Evolutionary conservation across 2,329 filamentous ascomycete species (phyloP).

Genomic region (Zarea fungicola): DNA sequence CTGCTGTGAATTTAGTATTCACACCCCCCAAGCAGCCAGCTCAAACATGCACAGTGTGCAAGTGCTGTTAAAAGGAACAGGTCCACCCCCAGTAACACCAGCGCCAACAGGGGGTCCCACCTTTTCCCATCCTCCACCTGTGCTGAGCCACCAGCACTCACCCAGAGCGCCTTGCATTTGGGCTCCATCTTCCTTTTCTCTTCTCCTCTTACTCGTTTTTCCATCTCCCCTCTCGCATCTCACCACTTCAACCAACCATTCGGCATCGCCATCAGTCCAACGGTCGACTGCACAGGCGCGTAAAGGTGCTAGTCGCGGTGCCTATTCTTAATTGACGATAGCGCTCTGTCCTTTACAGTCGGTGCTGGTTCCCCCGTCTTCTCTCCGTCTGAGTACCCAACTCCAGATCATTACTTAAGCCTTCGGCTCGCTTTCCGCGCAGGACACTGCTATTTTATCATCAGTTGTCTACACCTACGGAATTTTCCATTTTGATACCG

Average conservation of each 20-base stretch:
- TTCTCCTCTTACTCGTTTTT: constrained; percentile 10
- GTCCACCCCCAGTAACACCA: not conserved
- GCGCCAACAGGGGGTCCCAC: constrained; percentile 11
- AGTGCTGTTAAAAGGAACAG: too few relatives aligned
- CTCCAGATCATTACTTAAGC: too few relatives aligned
- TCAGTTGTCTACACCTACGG: not conserved
- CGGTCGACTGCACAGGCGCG: constrained; percentile 7
- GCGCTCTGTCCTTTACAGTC: constrained; percentile 4
- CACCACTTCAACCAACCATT: constrained; percentile 7
- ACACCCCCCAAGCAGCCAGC: too few relatives aligned
- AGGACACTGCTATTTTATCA: not conserved
- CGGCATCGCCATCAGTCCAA: not conserved
- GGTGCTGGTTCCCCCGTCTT: too few relatives aligned
- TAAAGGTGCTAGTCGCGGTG: not conserved
- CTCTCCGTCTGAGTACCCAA: not conserved
- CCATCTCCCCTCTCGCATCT: constrained; percentile 4
- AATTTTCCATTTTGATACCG: constrained; percentile 3
- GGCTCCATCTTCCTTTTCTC: constrained; percentile 10
- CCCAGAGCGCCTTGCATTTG: constrained; percentile 7
- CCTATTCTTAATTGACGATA: constrained; percentile 1
- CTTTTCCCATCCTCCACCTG: constrained; percentile 9
- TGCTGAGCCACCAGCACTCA: not conserved
- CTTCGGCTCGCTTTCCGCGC: not conserved
- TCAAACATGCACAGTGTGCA: too few relatives aligned
- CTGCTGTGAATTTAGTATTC: too few relatives aligned